Evolutionary conservation across 768 basidiomycete genomes (phyloP), one percentile per base, ranked within the genome.

Genomic region (Suillus sp.): DNA sequence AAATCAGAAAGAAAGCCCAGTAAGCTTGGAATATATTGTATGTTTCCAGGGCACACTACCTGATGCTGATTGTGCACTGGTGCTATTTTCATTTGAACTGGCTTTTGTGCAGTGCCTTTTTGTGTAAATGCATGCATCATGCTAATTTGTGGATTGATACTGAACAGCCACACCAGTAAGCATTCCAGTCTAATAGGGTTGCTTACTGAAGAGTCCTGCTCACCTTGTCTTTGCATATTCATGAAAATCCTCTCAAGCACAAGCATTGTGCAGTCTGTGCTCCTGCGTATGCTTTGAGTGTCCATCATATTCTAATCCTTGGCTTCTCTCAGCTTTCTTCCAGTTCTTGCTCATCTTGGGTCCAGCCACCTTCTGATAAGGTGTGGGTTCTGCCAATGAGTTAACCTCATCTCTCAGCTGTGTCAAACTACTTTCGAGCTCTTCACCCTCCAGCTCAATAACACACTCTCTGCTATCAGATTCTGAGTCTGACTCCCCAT

Each of bases 191-290:
- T n/a, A n/a, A n/a, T n/a, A n/a, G n/a, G n/a, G n/a, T n/a, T n/a
- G n/a, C n/a, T n/a, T n/a, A n/a, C n/a, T n/a, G n/a, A n/a, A n/a
- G n/a, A n/a, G n/a, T n/a, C n/a, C n/a, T n/a, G n/a, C n/a, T n/a
- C n/a, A n/a, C n/a, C n/a, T n/a, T n/a, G n/a, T n/a, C n/a, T n/a
- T 48, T 18, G 25, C 48, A 48, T 48, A 48, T 48, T 48, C 48
- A 48, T 7, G 1, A 48, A 48, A 48, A 48, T 48, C 48, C 48
- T 27, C 48, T 48, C 14, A 7, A 27, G 48, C 48, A 16, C 2
- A 8, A 48, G 48, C 48, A 7, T 48, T 16, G 1, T 48, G 48
- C 25, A 48, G 25, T 48, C 48, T 1, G 25, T 2, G 3, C 48
- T 48, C 48, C 48, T 27, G 25, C 2, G 5, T 48, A 25, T 14